Base-by-base conservation (phyloP, 1,284 basidiomycete species). In the Hemileia vastatrix region DNA sequence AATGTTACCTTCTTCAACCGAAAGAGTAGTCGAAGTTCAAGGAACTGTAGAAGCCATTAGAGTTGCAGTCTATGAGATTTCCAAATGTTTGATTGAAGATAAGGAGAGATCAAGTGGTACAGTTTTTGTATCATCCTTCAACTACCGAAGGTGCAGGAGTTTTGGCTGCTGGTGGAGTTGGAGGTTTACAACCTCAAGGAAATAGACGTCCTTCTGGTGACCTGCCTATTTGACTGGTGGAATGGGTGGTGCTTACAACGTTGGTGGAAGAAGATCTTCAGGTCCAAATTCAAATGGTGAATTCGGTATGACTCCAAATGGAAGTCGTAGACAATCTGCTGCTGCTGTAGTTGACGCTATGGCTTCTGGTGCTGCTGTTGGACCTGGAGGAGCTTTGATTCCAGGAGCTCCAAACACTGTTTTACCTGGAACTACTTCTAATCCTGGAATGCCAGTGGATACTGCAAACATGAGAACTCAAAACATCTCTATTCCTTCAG, bases 401-500 rank as follows among this genome's bases (percentile, higher is more conserved):
- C 66, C 68, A 5, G 68, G 68, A 24, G 62, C 66, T n/a, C n/a
- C n/a, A n/a, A n/a, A 65, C n/a, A n/a, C n/a, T n/a, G n/a, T n/a
- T n/a, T n/a, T n/a, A n/a, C 64, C 68, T 53, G 67, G 66, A 40
- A 15, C 15, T 32, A n/a, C 48, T 50, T 9, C 48, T 27, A 27
- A n/a, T n/a, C n/a, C n/a, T n/a, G n/a, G n/a, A n/a, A n/a, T 75
- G 76, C 82, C 77, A 77, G 65, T 82, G n/a, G n/a, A n/a, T n/a
- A n/a, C 80, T 68, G 78, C 79, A 59, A 93, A 94, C 78, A 81
- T 96, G 67, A 88, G 93, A 69, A 97, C 94, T 11, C 94, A 98
- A 79, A 96, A 95, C 79, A 97, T 98, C 72, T 94, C 93, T 69
- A 97, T 98, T 72, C 94, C 94, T 57, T 88, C 87, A 68, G 92